phyloP scores from a whole-genome alignment of 148 eudicot species.

The Rhododendron mucronatum region DNA sequence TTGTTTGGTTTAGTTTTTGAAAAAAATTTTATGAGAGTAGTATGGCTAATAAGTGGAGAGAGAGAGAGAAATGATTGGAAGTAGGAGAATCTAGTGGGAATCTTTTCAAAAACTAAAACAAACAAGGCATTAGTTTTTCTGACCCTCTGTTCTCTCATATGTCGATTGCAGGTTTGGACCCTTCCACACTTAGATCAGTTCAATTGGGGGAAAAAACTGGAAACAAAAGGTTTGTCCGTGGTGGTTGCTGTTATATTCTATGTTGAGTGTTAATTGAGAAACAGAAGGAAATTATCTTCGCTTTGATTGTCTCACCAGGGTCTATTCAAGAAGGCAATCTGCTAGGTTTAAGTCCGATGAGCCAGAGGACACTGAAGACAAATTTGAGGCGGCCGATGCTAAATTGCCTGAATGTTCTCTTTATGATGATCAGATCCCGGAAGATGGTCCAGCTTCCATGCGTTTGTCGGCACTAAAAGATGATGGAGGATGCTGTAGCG shows the following conservation, averaged over 20 bases:
- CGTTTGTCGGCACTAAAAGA: background rate
- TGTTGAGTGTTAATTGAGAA: background rate
- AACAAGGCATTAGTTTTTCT: background rate
- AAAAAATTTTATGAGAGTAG: no score
- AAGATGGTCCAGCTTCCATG: conserved; percentile 12
- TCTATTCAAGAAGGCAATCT: conserved; percentile 37
- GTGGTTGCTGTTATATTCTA: background rate
- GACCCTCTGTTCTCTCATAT: background rate
- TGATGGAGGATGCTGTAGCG: background rate
- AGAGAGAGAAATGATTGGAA: no score
- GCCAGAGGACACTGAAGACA: conserved; percentile 14
- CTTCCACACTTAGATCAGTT: conserved; percentile 15
- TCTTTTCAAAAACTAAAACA: no score
- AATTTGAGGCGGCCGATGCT: conserved; percentile 15
- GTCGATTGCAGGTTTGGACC: conserved; percentile 21
- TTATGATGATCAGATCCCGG: conserved; percentile 12
- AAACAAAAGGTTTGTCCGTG: conserved; percentile 28
- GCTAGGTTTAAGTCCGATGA: conserved; percentile 32
- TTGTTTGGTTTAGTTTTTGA: no score
- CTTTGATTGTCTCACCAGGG: conserved; percentile 3
- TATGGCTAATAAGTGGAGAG: no score
- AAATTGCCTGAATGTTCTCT: conserved; percentile 5
- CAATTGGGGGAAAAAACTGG: conserved; percentile 16
- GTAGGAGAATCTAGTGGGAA: no score
- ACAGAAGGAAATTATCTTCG: background rate